phyloP scores from a whole-genome alignment of 352 stramenopile species.

The Aphanomyces euteiches region DNA sequence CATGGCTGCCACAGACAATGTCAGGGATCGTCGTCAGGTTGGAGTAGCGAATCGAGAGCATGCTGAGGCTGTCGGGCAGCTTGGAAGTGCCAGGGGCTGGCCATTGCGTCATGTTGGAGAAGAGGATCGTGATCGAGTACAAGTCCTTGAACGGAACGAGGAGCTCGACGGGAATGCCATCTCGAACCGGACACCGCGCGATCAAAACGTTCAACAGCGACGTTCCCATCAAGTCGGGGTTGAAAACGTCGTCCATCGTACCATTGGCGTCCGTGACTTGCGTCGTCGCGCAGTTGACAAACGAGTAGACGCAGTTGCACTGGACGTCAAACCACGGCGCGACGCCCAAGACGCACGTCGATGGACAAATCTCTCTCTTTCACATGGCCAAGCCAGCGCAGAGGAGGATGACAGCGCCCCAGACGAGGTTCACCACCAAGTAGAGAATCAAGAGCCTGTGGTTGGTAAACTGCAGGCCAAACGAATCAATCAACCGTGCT shows the following conservation, averaged over 20 bases:
- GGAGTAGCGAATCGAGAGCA: conserved; percentile 11
- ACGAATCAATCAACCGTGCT: too few species aligned
- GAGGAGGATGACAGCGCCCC: background rate
- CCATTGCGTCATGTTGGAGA: conserved; percentile 14
- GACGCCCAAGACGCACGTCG: conserved; percentile 1
- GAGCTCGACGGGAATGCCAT: background rate
- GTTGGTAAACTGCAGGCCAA: too few species aligned
- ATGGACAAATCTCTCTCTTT: background rate
- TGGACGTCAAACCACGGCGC: conserved; percentile 12
- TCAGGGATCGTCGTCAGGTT: background rate
- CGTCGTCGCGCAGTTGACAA: conserved; percentile 8
- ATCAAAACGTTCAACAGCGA: conserved; percentile 14
- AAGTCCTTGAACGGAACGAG: background rate
- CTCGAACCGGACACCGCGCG: background rate
- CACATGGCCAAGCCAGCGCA: background rate
- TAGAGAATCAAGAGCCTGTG: too few species aligned
- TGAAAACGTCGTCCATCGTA: background rate
- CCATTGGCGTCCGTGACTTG: background rate
- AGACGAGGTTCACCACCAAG: background rate
- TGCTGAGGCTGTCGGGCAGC: conserved; percentile 1
- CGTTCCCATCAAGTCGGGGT: background rate
- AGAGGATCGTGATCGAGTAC: conserved; percentile 3
- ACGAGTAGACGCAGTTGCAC: conserved; percentile 14
- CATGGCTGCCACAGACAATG: background rate
- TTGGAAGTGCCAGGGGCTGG: background rate